Percentiles rank a stretch among this genome's conserved stretches.
Conservation (phyloP, 257 asterid species). For the Linaria vulgaris region DNA sequence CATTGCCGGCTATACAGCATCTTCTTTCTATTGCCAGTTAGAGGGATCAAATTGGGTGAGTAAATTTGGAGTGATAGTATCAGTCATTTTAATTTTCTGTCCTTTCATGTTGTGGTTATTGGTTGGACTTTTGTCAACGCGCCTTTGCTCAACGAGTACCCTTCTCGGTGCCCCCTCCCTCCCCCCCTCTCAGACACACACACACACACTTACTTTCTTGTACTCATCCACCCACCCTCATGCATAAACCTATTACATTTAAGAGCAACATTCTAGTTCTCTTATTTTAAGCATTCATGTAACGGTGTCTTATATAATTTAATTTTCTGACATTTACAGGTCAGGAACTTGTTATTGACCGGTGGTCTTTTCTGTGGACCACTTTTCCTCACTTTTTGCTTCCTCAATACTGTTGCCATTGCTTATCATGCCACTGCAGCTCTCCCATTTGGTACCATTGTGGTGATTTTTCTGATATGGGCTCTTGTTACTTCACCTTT, state of each 20-base stretch:
- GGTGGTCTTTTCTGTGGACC: slow-evolving; percentile 86
- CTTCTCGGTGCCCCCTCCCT: no score
- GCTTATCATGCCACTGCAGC: slow-evolving; percentile 88
- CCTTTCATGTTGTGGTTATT: no score
- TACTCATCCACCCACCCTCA: no score
- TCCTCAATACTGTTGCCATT: slow-evolving; percentile 82
- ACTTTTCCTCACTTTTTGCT: slow-evolving; percentile 67
- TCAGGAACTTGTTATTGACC: slow-evolving; percentile 64
- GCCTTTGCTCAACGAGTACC: no score
- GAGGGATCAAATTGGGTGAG: slow-evolving; percentile 80
- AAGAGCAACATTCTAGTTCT: no score
- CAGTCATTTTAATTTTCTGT: no score
- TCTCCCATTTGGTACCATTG: slow-evolving; percentile 83
- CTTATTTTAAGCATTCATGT: neutral
- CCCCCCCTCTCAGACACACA: no score
- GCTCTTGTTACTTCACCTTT: slow-evolving; percentile 84
- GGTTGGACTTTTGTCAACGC: no score
- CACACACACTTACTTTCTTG: no score
- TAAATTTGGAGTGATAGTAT: neutral
- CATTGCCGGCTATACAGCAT: slow-evolving; percentile 61
- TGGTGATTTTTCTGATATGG: slow-evolving; percentile 81
- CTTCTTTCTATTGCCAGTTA: slow-evolving; percentile 64
- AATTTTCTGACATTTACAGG: slow-evolving; percentile 39
- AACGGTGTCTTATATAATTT: neutral
- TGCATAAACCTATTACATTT: no score